These are phyloP conservation scores for Exobasidium rhododendri DNA, from an alignment of 1,284 basidiomycete genomes.

Conservation along the genomic window DNA sequence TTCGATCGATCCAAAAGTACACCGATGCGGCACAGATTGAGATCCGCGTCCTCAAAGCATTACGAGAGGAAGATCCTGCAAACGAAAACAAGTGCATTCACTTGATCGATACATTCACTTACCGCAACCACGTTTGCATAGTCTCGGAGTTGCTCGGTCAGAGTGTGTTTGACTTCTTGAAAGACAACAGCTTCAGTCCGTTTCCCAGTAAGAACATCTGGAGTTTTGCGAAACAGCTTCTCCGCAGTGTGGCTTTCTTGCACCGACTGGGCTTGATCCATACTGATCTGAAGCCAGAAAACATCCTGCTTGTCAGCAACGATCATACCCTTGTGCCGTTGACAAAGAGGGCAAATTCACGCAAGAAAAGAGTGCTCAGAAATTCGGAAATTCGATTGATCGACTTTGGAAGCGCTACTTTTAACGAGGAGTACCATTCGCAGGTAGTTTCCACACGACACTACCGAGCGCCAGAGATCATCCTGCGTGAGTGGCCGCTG, in stretches of 20 bases:
- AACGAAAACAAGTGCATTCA: constrained; percentile 98
- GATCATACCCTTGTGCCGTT: constrained; percentile 60
- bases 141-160: constrained; percentile 94
- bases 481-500: constrained; percentile 68
- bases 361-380: constrained; percentile 62
- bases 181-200: constrained; percentile 93
- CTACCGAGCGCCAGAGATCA: constrained; percentile 98
- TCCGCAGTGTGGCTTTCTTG: constrained; percentile 89
- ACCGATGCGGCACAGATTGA: constrained; percentile 99
- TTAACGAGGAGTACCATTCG: constrained; percentile 96
- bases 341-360: constrained; percentile 38
- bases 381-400: constrained; percentile 93
- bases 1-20: constrained; percentile 62
- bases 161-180: constrained; percentile 98
- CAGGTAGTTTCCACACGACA: constrained; percentile 96
- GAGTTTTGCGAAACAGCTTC: constrained; percentile 84
- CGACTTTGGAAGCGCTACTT: constrained; percentile 98
- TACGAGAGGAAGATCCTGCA: constrained; percentile 82
- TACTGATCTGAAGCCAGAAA: constrained; percentile 88
- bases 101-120: constrained; percentile 89
- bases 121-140: constrained; percentile 94
- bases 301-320: constrained; percentile 84
- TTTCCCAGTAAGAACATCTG: constrained; percentile 96
- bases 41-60: constrained; percentile 85
- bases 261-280: constrained; percentile 89